Evolutionary conservation across 2,329 filamentous ascomycete species (phyloP).

Genomic region (Mariannaea elegans): DNA sequence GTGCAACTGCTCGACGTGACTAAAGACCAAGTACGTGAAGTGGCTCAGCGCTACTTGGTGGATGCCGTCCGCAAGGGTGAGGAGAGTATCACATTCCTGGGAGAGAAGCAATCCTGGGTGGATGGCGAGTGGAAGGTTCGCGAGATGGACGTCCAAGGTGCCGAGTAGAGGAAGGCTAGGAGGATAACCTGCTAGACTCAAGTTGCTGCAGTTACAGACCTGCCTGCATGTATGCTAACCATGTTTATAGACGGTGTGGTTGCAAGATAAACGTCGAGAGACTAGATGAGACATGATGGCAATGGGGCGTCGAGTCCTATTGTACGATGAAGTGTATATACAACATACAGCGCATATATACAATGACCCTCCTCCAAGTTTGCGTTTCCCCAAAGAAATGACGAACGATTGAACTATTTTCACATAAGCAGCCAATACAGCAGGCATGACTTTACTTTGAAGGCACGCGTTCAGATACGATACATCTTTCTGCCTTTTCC

Average conservation of each 20-base stretch:
- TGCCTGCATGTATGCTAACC: constrained; percentile 12
- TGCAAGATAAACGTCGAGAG: constrained; percentile 3
- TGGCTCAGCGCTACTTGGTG: constrained; percentile 84
- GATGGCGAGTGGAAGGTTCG: constrained; percentile 77
- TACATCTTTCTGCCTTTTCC: constrained; percentile 64
- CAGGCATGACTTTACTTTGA: not conserved
- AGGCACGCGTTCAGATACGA: constrained; percentile 68
- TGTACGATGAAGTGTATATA: constrained; percentile 41
- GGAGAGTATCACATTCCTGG: constrained; percentile 77
- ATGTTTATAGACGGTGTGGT: constrained; percentile 11
- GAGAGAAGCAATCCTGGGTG: constrained; percentile 83
- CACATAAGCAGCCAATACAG: not conserved
- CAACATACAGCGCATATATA: constrained; percentile 38
- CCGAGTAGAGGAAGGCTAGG: constrained; percentile 38
- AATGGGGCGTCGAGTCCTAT: constrained; percentile 7
- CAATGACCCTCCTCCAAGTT: constrained; percentile 38
- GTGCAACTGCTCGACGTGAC: constrained; percentile 89
- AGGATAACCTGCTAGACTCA: not conserved
- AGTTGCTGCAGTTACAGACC: constrained; percentile 1
- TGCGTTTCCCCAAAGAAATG: constrained; percentile 9
- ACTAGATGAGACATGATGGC: constrained; percentile 19
- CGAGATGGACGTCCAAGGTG: constrained; percentile 73
- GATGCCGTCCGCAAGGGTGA: constrained; percentile 67
- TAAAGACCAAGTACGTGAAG: constrained; percentile 79
- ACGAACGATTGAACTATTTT: not conserved